These are phyloP conservation scores for Amylostereum areolatum DNA, from an alignment of 1,284 basidiomycete species.

Conservation along the genomic window DNA sequence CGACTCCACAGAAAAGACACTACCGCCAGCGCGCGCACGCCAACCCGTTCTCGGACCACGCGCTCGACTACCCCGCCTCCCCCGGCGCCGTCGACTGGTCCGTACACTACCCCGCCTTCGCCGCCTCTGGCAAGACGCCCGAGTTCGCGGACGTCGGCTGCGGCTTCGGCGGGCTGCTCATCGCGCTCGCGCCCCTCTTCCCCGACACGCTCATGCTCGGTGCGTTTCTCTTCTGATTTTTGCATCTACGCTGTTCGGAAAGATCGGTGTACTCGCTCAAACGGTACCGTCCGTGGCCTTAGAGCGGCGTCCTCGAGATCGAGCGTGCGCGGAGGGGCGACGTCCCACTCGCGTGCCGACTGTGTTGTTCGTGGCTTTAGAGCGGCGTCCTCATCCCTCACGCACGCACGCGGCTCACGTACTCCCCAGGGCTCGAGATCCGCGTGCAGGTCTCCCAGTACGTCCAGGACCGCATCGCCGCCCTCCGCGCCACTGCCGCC, in stretches of 20 bases:
- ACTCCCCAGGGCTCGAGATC: constrained; percentile 85
- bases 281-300: too few relatives aligned
- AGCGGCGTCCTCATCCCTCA: neutral
- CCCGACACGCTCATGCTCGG: constrained; percentile 94
- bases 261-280: too few relatives aligned
- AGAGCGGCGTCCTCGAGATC: too few relatives aligned
- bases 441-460: constrained; percentile 96
- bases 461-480: constrained; percentile 90
- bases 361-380: neutral
- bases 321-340: too few relatives aligned
- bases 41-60: constrained; percentile 97
- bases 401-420: constrained; percentile 3
- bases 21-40: constrained; percentile 98
- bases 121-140: constrained; percentile 55
- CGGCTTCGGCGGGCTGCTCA: constrained; percentile 94
- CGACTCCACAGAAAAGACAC: constrained; percentile 73
- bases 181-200: constrained; percentile 86
- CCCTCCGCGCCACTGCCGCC: constrained; percentile 62
- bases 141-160: constrained; percentile 98
- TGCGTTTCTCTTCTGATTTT: constrained; percentile 44
- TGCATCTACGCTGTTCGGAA: too few relatives aligned
- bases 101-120: constrained; percentile 77
- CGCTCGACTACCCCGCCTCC: constrained; percentile 82
- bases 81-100: constrained; percentile 84
- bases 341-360: neutral